Conservation (phyloP, 768 basidiomycete genomes). For the Trametes punicea region DNA sequence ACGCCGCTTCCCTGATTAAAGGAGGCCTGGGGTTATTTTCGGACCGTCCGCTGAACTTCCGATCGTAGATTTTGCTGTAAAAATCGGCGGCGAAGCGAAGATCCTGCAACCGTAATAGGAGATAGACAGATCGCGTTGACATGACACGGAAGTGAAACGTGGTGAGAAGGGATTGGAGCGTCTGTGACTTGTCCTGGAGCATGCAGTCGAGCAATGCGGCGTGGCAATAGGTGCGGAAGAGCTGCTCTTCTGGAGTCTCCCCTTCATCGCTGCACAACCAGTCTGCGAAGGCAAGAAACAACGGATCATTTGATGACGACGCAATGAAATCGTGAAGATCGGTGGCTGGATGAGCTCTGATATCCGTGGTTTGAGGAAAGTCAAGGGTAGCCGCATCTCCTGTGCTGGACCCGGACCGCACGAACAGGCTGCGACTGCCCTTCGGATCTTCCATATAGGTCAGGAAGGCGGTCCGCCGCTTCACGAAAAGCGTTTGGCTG, state of each 20-base stretch:
- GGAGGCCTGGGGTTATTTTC: conserved; percentile 66
- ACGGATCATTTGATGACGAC: conserved; percentile 78
- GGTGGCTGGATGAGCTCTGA: conserved; percentile 61
- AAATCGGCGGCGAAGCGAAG: conserved; percentile 73
- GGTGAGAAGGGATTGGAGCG: conserved; percentile 70
- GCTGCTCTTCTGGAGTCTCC: conserved; percentile 53
- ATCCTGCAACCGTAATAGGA: conserved; percentile 69
- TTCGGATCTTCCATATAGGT: conserved; percentile 93
- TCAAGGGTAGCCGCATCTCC: conserved; percentile 85
- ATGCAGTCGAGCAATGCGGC: conserved; percentile 83
- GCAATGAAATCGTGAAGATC: conserved; percentile 84
- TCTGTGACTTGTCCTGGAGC: conserved; percentile 83
- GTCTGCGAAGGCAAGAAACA: conserved; percentile 80
- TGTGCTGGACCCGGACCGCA: conserved; percentile 79
- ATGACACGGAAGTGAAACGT: conserved; percentile 67
- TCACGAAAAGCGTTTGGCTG: conserved; percentile 86
- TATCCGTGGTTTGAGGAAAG: conserved; percentile 71
- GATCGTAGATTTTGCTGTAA: conserved; percentile 70
- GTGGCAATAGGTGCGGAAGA: conserved; percentile 71
- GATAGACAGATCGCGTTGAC: conserved; percentile 54
- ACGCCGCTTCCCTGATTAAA: conserved; percentile 68
- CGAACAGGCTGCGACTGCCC: conserved; percentile 88
- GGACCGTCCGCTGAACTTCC: conserved; percentile 67
- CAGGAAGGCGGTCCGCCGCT: conserved; percentile 87
- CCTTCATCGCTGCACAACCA: conserved; percentile 64